A percentile compares a stretch with the other conserved stretches of the same genome.
Conservation (phyloP, 257 asterid genomes). For the Marsdenia floribunda region DNA sequence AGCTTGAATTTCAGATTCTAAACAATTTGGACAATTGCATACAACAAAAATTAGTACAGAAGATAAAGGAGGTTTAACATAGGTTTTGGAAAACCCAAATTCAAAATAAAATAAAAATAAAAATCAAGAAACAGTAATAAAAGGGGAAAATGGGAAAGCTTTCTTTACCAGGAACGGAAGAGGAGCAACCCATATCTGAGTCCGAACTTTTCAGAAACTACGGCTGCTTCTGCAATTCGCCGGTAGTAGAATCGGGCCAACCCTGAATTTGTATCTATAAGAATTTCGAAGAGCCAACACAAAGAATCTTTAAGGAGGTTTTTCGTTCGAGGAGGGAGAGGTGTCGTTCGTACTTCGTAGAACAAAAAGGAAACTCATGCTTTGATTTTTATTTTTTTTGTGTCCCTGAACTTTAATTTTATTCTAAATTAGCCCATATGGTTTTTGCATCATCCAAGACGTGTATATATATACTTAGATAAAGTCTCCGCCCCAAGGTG, state of each 20-base stretch:
- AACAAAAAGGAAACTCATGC: not conserved
- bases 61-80: not conserved
- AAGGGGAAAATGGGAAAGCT: not conserved
- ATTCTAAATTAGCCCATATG: not conserved
- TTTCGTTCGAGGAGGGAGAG: not conserved
- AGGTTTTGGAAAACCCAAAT: not conserved
- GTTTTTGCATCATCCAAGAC: no score
- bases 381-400: not conserved
- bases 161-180: constrained; percentile 71
- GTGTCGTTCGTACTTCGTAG: not conserved
- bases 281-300: not conserved
- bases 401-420: not conserved
- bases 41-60: not conserved
- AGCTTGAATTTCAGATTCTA: not conserved
- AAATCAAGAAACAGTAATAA: not conserved
- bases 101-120: not conserved
- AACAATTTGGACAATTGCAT: not conserved
- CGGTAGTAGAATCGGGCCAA: not conserved
- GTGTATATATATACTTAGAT: no score
- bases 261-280: not conserved
- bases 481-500: no score
- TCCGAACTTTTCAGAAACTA: constrained; percentile 1
- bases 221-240: not conserved
- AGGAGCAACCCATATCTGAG: constrained; percentile 68
- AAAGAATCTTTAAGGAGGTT: not conserved